Base-by-base conservation (phyloP, 2,329 filamentous ascomycete species). In the Sclerotinia glacialis region DNA sequence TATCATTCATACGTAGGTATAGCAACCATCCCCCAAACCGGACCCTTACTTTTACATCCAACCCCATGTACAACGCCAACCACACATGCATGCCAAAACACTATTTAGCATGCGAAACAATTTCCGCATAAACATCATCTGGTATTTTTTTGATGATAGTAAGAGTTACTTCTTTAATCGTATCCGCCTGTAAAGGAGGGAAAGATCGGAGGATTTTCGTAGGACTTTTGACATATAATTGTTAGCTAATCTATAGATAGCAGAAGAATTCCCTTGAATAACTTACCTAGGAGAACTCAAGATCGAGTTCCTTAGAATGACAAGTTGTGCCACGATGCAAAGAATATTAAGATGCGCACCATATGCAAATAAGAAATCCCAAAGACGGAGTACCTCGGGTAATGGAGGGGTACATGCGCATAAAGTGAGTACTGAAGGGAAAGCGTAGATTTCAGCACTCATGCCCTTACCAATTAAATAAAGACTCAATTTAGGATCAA, bases 341-440 rank as follows among this genome's bases (percentile, higher is more conserved):
- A 99, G 80, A 66, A 99, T 92, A 75, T 99, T 99, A 69, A 99
- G 78, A 77, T 99, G 95, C 46, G 93, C 89, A 0, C 95, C 95
- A 72, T 97, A 99, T 0, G 95, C 94, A 75, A 99, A 96, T 28
- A 99, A 79, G 73, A 99, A 99, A 77, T 99, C 95, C 95, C 95
- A 99, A 2, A 99, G 83, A 69, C 91, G 86, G 65, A 99, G 79
- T 0, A 99, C 95, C 78, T 99, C 94, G 0, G 94, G 94, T 65
- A 99, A 79, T 2, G 95, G 95, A 21, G 95, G 95, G 21, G 95
- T 99, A 78, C 95, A 98, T 34, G 95, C 95, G 75, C 93, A 97
- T 61, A 99, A 84, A 0, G 95, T 99, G 70, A 98, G 82, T 0
- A 99, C 95, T 1, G 92, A 96, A 1, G 95, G 92, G 74, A 99